A percentile compares a stretch with the other conserved stretches of the same genome.
These are phyloP conservation scores for Beauveria bassiana DNA, from an alignment of 2,329 filamentous ascomycete species.

Conservation along the genomic window DNA sequence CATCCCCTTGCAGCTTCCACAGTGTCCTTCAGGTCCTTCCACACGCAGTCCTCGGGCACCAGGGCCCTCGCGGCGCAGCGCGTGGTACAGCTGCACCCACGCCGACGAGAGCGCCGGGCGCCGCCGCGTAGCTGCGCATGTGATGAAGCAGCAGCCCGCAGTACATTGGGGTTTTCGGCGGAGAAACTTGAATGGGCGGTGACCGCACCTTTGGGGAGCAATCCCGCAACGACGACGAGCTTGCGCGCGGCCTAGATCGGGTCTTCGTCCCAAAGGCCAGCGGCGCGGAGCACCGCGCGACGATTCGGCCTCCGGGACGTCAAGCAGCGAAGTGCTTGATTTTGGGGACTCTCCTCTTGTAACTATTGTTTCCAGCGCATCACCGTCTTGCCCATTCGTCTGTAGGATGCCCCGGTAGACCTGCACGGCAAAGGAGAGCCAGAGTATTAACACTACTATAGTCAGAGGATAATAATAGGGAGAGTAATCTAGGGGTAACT, in stretches of 20 bases:
- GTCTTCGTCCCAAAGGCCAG: conserved; percentile 14
- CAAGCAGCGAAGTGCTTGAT: conserved; percentile 15
- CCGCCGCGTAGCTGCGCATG: conserved; percentile 14
- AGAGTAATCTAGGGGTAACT: too few species aligned
- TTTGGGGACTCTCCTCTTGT: conserved; percentile 12
- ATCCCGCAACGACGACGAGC: neutral
- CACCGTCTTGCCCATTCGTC: neutral
- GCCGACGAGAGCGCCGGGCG: conserved; percentile 14
- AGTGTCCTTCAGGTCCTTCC: conserved; percentile 15
- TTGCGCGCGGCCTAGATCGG: conserved; percentile 8
- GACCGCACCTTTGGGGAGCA: neutral
- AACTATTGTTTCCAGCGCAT: neutral
- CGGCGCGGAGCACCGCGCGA: conserved; percentile 2
- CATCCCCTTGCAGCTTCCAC: conserved; percentile 14
- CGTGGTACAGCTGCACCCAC: conserved; percentile 18
- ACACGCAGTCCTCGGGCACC: conserved; percentile 1
- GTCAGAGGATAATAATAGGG: too few species aligned
- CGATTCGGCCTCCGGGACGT: conserved; percentile 9
- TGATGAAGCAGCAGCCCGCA: conserved; percentile 17
- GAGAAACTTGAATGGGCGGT: conserved; percentile 14
- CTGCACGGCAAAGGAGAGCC: conserved; percentile 15
- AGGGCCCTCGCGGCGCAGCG: conserved; percentile 16
- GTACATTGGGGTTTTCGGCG: conserved; percentile 15
- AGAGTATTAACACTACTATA: neutral
- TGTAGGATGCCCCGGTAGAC: conserved; percentile 17